These are phyloP conservation scores for Petunia axillaris DNA, from an alignment of 257 asterid genomes.

Conservation along the genomic window DNA sequence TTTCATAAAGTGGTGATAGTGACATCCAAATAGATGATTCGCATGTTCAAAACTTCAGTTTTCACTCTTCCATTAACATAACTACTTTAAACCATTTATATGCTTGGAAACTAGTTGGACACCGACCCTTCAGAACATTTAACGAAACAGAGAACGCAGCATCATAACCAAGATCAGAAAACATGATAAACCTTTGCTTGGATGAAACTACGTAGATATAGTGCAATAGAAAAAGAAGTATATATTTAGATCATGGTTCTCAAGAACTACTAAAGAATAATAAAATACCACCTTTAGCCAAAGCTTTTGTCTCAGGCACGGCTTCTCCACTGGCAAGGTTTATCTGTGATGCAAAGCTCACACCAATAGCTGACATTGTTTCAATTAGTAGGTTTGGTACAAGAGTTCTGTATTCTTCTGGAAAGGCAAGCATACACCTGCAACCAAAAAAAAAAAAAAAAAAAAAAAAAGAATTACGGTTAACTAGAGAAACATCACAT, in stretches of 20 bases:
- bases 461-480: not conserved
- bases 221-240: conserved; percentile 18
- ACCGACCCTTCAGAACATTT: not conserved
- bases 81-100: conserved; percentile 13
- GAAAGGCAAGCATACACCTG: conserved; percentile 96
- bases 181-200: not conserved
- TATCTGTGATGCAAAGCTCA: conserved; percentile 79
- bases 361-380: conserved; percentile 66
- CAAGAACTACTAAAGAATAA: not conserved
- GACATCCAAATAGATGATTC: conserved; percentile 18
- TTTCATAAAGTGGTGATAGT: not conserved
- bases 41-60: not conserved
- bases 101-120: conserved; percentile 21
- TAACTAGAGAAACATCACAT: not conserved
- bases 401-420: conserved; percentile 82
- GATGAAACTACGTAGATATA: not conserved
- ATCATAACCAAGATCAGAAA: conserved; percentile 18
- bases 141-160: conserved; percentile 6
- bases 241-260: not conserved
- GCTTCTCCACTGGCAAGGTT: conserved; percentile 91
- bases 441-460: conserved; percentile 31
- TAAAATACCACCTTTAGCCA: conserved; percentile 71
- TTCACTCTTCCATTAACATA: not conserved
- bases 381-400: conserved; percentile 86
- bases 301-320: conserved; percentile 89